Conservation (phyloP, 106 monocot species). For the Hemerocallis citrina region DNA sequence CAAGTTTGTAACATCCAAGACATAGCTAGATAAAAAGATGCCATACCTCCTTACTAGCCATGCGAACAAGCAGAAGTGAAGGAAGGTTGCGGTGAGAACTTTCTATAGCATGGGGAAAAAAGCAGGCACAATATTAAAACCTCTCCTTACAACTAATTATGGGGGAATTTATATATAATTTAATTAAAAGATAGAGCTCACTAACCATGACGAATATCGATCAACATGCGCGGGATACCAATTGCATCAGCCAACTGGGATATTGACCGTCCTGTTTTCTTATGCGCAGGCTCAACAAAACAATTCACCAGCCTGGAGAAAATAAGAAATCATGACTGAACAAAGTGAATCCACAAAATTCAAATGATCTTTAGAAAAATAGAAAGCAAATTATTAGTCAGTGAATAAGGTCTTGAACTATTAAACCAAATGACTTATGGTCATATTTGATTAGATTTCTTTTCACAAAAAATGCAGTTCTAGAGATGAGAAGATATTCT, state of each 20-base stretch:
- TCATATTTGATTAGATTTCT: no score
- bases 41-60: constrained; percentile 55
- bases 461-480: no score
- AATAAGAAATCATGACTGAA: background rate
- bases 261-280: constrained; percentile 69
- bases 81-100: constrained; percentile 83
- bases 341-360: background rate
- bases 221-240: constrained; percentile 79
- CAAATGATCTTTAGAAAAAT: no score
- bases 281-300: constrained; percentile 63
- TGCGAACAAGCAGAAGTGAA: constrained; percentile 66
- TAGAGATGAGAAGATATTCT: no score
- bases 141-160: background rate
- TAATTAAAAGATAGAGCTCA: constrained; percentile 2
- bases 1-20: no score
- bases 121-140: background rate
- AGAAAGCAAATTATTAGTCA: no score
- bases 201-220: constrained; percentile 96
- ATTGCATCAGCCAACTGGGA: constrained; percentile 67
- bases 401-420: no score
- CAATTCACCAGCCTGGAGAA: constrained; percentile 71
- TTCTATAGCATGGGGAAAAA: constrained; percentile 35
- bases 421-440: no score
- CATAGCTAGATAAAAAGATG: background rate
- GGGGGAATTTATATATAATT: background rate